Evolutionary conservation across 2,329 filamentous ascomycete genomes (phyloP).

Genomic region (Neofusicoccum ribis): DNA sequence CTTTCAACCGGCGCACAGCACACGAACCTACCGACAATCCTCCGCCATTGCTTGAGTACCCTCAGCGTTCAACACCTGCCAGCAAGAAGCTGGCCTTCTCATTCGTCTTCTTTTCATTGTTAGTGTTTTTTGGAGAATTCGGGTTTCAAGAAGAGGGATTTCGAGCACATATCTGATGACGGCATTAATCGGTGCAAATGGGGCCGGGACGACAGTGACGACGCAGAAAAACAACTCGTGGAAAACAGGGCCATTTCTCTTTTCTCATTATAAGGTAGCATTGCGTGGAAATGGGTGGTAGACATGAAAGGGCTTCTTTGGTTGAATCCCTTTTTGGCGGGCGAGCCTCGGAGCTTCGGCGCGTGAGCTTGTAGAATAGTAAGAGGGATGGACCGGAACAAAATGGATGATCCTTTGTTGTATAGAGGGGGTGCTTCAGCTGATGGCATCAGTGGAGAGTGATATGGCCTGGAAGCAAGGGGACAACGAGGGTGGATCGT

Average conservation of each 20-base stretch:
- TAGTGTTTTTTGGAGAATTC: background rate
- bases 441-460: too few species aligned
- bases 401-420: background rate
- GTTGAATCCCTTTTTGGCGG: background rate
- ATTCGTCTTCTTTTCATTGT: background rate
- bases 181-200: constrained; percentile 3
- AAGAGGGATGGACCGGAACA: background rate
- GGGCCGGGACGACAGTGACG: background rate
- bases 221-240: background rate
- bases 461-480: too few species aligned
- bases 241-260: background rate
- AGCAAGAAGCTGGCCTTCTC: background rate
- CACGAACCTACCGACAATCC: too few species aligned
- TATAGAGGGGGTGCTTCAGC: background rate
- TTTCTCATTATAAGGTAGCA: constrained; percentile 9
- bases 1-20: background rate
- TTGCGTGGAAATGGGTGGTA: constrained; percentile 14
- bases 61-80: background rate
- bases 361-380: constrained; percentile 12
- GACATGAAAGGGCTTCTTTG: constrained; percentile 1
- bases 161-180: constrained; percentile 3
- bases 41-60: background rate
- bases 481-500: too few species aligned
- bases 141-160: background rate
- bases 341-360: constrained; percentile 6